These are phyloP conservation scores for Phoma sp. DNA, from an alignment of 2,329 filamentous ascomycete species.

Conservation along the genomic window DNA sequence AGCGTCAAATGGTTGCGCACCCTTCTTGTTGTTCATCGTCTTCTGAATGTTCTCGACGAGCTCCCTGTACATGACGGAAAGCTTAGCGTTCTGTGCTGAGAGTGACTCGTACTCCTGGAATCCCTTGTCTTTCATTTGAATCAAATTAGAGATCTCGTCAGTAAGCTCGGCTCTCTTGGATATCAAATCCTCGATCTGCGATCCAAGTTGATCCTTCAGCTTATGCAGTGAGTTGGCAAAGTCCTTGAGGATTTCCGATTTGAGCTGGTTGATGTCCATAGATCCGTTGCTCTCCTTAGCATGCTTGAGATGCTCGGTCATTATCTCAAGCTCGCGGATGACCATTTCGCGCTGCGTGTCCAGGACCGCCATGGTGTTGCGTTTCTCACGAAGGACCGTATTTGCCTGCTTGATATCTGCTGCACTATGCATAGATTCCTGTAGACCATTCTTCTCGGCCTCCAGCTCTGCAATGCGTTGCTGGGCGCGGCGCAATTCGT, in stretches of 20 bases:
- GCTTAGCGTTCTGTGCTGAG: slow-evolving; percentile 90
- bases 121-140: slow-evolving; percentile 87
- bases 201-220: slow-evolving; percentile 79
- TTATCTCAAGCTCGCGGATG: slow-evolving; percentile 85
- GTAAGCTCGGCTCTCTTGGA: slow-evolving; percentile 82
- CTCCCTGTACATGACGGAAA: slow-evolving; percentile 94
- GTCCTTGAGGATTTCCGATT: slow-evolving; percentile 66
- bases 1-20: slow-evolving; percentile 55
- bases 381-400: slow-evolving; percentile 87
- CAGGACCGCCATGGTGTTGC: slow-evolving; percentile 91
- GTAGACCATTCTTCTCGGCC: slow-evolving; percentile 68
- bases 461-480: slow-evolving; percentile 87
- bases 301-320: slow-evolving; percentile 85
- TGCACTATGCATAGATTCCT: slow-evolving; percentile 62
- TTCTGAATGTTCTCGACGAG: slow-evolving; percentile 93
- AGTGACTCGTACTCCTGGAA: slow-evolving; percentile 95
- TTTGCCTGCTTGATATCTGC: slow-evolving; percentile 76
- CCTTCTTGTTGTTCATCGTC: slow-evolving; percentile 74
- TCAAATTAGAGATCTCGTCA: slow-evolving; percentile 82
- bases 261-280: slow-evolving; percentile 76
- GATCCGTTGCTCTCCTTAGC: slow-evolving; percentile 81
- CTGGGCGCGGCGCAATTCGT: slow-evolving; percentile 80
- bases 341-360: slow-evolving; percentile 96
- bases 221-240: slow-evolving; percentile 67
- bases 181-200: slow-evolving; percentile 84